Percentiles rank a stretch among this genome's conserved stretches.
Conservation (phyloP, 768 basidiomycete species). For the Mycena galopus region DNA sequence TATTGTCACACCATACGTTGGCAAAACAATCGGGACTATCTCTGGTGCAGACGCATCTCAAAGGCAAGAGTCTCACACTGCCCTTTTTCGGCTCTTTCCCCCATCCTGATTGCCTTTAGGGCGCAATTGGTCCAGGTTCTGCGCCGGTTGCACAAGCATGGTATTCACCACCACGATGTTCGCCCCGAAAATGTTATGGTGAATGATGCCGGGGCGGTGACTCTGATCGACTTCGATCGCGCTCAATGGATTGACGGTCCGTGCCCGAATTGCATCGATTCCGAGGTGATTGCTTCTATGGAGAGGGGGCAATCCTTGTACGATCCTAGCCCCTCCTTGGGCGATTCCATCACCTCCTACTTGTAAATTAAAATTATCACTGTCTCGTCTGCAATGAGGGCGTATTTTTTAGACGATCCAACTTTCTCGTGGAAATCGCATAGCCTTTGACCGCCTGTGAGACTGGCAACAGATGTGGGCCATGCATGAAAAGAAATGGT, state of each 20-base stretch:
- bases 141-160: conserved; percentile 1
- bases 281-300: conserved; percentile 4
- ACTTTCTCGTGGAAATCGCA: no score
- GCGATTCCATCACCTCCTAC: background rate
- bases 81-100: no score
- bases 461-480: no score
- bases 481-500: no score
- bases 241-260: conserved; percentile 3
- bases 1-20: conserved; percentile 7
- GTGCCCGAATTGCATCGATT: conserved; percentile 4
- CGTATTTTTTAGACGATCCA: no score
- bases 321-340: background rate
- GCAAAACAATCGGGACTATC: background rate
- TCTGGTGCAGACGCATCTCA: background rate
- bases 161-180: conserved; percentile 7
- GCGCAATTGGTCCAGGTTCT: background rate
- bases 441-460: no score
- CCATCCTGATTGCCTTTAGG: background rate
- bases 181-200: conserved; percentile 13
- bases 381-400: no score
- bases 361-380: background rate
- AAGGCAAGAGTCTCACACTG: background rate
- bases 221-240: conserved; percentile 7
- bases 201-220: conserved; percentile 1
- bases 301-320: background rate